phyloP scores from a whole-genome alignment of 176 grass and related monocot genomes.

The Puccinellia tenuiflora region DNA sequence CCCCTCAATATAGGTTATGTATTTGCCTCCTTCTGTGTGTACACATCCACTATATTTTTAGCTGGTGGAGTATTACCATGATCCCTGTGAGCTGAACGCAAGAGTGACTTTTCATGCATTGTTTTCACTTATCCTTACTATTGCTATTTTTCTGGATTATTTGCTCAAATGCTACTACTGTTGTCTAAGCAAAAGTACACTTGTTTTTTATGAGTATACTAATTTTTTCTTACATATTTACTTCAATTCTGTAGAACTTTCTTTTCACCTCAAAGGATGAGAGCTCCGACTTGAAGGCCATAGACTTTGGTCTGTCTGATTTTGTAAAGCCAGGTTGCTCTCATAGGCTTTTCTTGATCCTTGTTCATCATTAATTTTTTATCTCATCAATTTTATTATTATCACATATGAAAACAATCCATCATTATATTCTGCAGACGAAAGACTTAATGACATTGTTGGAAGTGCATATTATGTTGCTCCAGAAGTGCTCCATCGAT shows the following conservation, averaged over 20 bases:
- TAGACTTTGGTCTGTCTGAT: constrained; percentile 78
- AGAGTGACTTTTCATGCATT: not conserved
- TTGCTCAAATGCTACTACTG: not conserved
- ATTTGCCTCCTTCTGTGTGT: not conserved
- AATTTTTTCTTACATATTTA: constrained; percentile 1
- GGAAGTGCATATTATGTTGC: constrained; percentile 99
- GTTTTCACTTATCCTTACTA: constrained; percentile 4
- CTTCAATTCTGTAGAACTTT: constrained; percentile 45
- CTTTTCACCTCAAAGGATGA: constrained; percentile 57
- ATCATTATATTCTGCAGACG: constrained; percentile 49
- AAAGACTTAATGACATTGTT: constrained; percentile 93
- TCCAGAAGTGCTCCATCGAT: constrained; percentile 83
- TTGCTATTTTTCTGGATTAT: not conserved
- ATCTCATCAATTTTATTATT: not conserved
- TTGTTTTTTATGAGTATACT: constrained; percentile 9
- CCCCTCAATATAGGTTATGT: not conserved
- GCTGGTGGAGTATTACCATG: not conserved
- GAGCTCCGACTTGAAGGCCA: constrained; percentile 52
- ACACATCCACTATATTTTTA: not conserved
- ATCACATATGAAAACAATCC: not conserved
- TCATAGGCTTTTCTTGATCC: constrained; percentile 8
- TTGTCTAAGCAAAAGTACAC: not conserved
- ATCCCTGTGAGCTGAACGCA: not conserved
- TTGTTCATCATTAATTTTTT: not conserved
- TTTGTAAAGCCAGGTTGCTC: constrained; percentile 64